phyloP scores from a whole-genome alignment of 1,139 yeast genomes.

The Suhomyces maxii region DNA sequence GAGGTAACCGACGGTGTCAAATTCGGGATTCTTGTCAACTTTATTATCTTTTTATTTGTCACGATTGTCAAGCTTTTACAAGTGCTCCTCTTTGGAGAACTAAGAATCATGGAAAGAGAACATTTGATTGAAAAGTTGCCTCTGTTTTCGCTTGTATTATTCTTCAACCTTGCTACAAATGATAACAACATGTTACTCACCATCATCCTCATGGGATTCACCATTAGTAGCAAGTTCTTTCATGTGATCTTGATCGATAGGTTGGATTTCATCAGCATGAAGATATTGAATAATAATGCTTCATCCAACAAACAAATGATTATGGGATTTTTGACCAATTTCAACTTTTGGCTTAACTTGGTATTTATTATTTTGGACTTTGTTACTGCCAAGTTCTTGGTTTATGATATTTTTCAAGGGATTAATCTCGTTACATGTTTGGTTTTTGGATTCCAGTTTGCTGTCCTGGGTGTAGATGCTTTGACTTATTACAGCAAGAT shows the following conservation, averaged over 20 bases:
- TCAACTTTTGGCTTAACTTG: conserved; percentile 34
- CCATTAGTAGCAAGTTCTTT: conserved; percentile 63
- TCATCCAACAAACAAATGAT: conserved; percentile 31
- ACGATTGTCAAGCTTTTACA: conserved; percentile 38
- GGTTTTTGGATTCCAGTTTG: conserved; percentile 76
- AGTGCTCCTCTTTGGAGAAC: conserved; percentile 65
- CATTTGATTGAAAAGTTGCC: conserved; percentile 51
- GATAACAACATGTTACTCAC: conserved; percentile 56
- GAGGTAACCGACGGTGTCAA: conserved; percentile 39
- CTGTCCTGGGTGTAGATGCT: conserved; percentile 60
- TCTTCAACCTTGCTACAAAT: conserved; percentile 62
- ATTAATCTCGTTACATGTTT: conserved; percentile 52
- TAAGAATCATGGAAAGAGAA: conserved; percentile 75
- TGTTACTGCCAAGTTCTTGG: conserved; percentile 53
- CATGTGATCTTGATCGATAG: conserved; percentile 74
- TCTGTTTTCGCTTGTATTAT: conserved; percentile 53
- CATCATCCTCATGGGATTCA: conserved; percentile 40
- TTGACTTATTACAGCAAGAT: conserved; percentile 50
- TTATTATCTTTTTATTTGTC: conserved; percentile 37
- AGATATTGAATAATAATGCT: conserved; percentile 32
- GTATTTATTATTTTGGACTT: conserved; percentile 52
- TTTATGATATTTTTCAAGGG: conserved; percentile 57
- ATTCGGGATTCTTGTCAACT: conserved; percentile 33
- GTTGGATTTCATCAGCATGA: conserved; percentile 52
- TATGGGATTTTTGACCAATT: conserved; percentile 17